Evolutionary conservation across 2,329 filamentous ascomycete species (phyloP).

Genomic region (Colletotrichum sp.): DNA sequence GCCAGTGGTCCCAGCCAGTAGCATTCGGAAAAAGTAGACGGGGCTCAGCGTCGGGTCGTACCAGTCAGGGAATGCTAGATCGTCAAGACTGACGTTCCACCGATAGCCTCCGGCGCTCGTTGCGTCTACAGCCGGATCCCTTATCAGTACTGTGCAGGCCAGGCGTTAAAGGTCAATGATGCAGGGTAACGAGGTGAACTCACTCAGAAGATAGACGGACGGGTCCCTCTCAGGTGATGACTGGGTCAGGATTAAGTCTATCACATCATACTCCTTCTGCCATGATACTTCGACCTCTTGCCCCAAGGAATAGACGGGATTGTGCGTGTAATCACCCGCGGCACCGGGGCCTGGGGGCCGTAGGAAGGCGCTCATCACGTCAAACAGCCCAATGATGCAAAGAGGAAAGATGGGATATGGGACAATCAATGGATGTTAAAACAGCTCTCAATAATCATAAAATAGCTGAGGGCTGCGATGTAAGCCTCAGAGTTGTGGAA

Average conservation of each 20-base stretch:
- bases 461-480: background rate
- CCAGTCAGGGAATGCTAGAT: background rate
- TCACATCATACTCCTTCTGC: background rate
- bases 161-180: background rate
- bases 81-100: background rate
- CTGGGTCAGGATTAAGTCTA: background rate
- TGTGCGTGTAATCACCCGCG: background rate
- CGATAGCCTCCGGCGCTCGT: background rate
- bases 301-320: background rate
- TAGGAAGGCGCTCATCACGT: background rate
- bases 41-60: background rate
- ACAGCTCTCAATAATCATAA: rapidly evolving
- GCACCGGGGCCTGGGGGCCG: background rate
- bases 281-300: background rate
- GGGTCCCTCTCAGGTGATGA: background rate
- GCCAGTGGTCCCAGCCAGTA: background rate
- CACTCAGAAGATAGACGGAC: background rate
- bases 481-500: background rate
- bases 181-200: background rate
- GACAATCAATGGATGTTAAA: background rate
- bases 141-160: background rate
- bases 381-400: background rate
- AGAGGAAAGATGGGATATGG: background rate
- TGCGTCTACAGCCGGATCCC: background rate
- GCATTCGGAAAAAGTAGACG: background rate